phyloP scores from a whole-genome alignment of 805 yeast species.

The Limtongia smithiae region DNA sequence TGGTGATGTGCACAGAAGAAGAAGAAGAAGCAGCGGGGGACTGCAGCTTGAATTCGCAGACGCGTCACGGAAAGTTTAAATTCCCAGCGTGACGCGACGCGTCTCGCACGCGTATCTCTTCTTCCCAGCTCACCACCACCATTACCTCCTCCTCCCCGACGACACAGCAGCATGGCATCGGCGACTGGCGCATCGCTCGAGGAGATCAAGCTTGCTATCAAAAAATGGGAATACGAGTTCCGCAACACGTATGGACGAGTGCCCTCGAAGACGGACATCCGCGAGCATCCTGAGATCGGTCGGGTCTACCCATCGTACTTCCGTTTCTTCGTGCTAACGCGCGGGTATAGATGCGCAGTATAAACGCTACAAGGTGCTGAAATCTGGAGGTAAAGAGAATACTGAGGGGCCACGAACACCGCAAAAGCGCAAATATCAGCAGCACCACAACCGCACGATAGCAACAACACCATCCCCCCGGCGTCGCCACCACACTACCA shows the following conservation, averaged over 20 bases:
- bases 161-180: too few relatives aligned
- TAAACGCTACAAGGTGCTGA: conserved; percentile 13
- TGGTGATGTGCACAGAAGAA: too few relatives aligned
- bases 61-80: neutral
- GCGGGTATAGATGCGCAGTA: conserved; percentile 18
- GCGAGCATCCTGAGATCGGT: conserved; percentile 39
- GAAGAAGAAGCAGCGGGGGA: neutral
- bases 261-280: conserved; percentile 51
- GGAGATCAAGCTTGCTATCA: conserved; percentile 45
- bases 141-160: too few relatives aligned
- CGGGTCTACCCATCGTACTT: conserved; percentile 12
- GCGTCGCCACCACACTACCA: too few relatives aligned
- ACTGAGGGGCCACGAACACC: neutral
- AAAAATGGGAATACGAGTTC: conserved; percentile 55
- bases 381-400: neutral
- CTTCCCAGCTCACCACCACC: neutral
- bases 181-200: conserved; percentile 4
- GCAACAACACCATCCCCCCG: too few relatives aligned
- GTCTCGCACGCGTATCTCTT: neutral
- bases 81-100: neutral
- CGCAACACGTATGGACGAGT: conserved; percentile 40
- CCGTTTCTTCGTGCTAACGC: neutral
- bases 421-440: neutral
- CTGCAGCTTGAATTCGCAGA: neutral
- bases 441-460: too few relatives aligned